A percentile compares a stretch with the other conserved stretches of the same genome.
Evolutionary conservation across 164 flowering plant genomes (phyloP).

Genomic region (Vitis labrusca): DNA sequence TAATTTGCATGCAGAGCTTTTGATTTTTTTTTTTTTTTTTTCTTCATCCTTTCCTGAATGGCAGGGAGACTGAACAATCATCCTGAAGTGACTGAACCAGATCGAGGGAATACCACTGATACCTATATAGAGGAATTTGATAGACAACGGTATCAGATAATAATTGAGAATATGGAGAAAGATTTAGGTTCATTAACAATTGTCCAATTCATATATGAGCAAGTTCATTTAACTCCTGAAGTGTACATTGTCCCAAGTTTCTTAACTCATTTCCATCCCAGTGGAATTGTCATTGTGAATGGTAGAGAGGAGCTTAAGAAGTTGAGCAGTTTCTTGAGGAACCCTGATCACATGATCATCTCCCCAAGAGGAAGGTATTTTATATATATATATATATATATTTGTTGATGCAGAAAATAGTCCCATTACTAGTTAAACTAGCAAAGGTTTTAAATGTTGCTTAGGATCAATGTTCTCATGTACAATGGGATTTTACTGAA

Average conservation of each 20-base stretch:
- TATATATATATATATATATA: too few relatives aligned
- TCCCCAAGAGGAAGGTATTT: conserved; percentile 54
- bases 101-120: neutral
- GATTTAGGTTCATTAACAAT: conserved; percentile 34
- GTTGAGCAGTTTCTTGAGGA: conserved; percentile 32
- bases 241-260: conserved; percentile 46
- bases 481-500: too few relatives aligned
- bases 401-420: too few relatives aligned
- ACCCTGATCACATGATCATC: conserved; percentile 39
- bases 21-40: neutral
- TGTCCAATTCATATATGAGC: conserved; percentile 33
- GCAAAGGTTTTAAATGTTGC: too few relatives aligned
- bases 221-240: conserved; percentile 28
- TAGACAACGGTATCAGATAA: conserved; percentile 11
- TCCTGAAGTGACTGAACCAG: conserved; percentile 10
- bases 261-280: conserved; percentile 28
- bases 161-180: conserved; percentile 54
- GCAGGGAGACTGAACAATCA: conserved; percentile 13
- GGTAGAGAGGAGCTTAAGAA: conserved; percentile 29
- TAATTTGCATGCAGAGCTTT: neutral
- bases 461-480: too few relatives aligned
- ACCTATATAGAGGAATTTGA: conserved; percentile 9
- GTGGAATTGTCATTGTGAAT: conserved; percentile 37
- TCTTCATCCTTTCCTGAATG: neutral
- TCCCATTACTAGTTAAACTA: too few relatives aligned